phyloP scores from a whole-genome alignment of 805 yeast genomes.

The Saccharomyces kudriavzevii region DNA sequence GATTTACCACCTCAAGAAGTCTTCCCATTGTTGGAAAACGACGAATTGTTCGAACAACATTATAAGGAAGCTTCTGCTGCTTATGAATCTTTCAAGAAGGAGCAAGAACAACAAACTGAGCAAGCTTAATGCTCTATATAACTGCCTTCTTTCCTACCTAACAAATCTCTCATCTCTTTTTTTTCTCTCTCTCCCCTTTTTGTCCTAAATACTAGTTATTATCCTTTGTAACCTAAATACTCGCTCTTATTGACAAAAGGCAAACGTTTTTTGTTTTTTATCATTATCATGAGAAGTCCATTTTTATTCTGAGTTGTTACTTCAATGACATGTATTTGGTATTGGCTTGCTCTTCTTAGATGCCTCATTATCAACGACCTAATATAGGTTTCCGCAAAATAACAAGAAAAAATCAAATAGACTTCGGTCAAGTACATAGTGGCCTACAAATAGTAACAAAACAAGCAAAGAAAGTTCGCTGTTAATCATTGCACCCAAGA shows the following conservation, averaged over 20 bases:
- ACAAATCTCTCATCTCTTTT: neutral
- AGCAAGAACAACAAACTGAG: slow-evolving; percentile 28
- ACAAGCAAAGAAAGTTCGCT: neutral
- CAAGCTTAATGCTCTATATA: slow-evolving; percentile 1
- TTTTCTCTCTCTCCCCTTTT: neutral
- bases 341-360: neutral
- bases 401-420: neutral
- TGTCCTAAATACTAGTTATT: neutral
- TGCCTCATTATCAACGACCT: neutral
- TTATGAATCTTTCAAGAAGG: slow-evolving; percentile 79
- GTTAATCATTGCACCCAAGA: neutral
- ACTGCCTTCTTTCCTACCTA: neutral
- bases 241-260: neutral
- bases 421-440: neutral
- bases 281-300: neutral
- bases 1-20: slow-evolving; percentile 91
- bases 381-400: neutral
- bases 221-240: neutral
- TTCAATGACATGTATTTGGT: too few relatives aligned
- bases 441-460: neutral
- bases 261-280: neutral
- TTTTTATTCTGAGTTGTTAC: too few relatives aligned
- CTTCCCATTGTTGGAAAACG: slow-evolving; percentile 80
- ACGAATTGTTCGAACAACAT: slow-evolving; percentile 79
- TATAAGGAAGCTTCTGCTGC: slow-evolving; percentile 92